phyloP scores from a whole-genome alignment of 2,329 filamentous ascomycete species.

The Claviceps cyperi region DNA sequence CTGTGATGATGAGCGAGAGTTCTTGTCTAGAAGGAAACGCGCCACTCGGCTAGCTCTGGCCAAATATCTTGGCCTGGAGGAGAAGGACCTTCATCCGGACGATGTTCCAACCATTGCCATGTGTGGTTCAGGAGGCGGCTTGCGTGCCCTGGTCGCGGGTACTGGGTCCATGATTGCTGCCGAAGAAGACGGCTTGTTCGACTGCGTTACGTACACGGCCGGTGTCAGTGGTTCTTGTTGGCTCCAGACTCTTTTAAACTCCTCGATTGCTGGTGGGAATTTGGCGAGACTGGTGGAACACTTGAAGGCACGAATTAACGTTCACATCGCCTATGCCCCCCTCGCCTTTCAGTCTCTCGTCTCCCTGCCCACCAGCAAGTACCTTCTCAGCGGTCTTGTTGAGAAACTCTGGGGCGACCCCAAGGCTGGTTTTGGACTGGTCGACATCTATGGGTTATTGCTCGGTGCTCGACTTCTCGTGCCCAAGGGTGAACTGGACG shows the following conservation, averaged over 20 bases:
- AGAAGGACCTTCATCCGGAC: slow-evolving; percentile 74
- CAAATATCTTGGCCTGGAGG: slow-evolving; percentile 64
- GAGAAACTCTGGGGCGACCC: slow-evolving; percentile 74
- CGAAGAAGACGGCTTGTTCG: slow-evolving; percentile 76
- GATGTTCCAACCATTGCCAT: slow-evolving; percentile 89
- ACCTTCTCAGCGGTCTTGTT: slow-evolving; percentile 71
- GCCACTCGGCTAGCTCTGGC: slow-evolving; percentile 62
- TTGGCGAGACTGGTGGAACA: slow-evolving; percentile 65
- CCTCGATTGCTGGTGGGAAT: slow-evolving; percentile 52
- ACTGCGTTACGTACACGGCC: slow-evolving; percentile 88
- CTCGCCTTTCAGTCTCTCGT: slow-evolving; percentile 66
- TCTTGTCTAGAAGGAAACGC: slow-evolving; percentile 51
- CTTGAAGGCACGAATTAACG: slow-evolving; percentile 66
- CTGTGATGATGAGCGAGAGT: slow-evolving; percentile 70
- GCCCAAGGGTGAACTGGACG: slow-evolving; percentile 58
- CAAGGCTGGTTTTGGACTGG: slow-evolving; percentile 66
- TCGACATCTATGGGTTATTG: slow-evolving; percentile 83
- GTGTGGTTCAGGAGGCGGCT: slow-evolving; percentile 83
- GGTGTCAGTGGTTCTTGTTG: slow-evolving; percentile 95
- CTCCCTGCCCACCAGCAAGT: slow-evolving; percentile 87
- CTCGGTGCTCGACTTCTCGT: slow-evolving; percentile 75
- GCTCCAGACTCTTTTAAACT: slow-evolving; percentile 75
- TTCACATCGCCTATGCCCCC: slow-evolving; percentile 89
- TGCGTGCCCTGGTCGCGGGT: slow-evolving; percentile 80
- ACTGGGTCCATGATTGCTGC: slow-evolving; percentile 76